Evolutionary conservation across 257 asterid genomes (phyloP).

Genomic region (Thymus quinquecostatus): DNA sequence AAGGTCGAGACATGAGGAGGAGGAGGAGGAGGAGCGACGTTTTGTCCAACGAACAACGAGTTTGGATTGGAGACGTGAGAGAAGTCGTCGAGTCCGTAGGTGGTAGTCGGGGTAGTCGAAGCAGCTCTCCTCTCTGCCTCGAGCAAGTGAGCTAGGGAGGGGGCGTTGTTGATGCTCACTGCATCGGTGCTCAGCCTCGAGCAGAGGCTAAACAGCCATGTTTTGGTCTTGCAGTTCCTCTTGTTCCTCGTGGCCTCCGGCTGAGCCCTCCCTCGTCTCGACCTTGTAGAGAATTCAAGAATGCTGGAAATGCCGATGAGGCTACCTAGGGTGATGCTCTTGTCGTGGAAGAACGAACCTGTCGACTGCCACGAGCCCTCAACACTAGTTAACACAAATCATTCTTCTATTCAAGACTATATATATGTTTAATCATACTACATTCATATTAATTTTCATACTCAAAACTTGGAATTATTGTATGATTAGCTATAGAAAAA

Average conservation of each 20-base stretch:
- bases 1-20: slow-evolving; percentile 30
- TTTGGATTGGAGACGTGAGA: slow-evolving; percentile 39
- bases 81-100: slow-evolving; percentile 51
- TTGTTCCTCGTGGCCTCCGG: slow-evolving; percentile 44
- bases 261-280: slow-evolving; percentile 48
- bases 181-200: slow-evolving; percentile 68
- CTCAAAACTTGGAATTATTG: too few species aligned
- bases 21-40: slow-evolving; percentile 59
- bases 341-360: slow-evolving; percentile 73
- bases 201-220: slow-evolving; percentile 67
- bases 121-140: slow-evolving; percentile 65
- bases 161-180: slow-evolving; percentile 47
- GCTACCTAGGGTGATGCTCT: slow-evolving; percentile 68
- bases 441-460: too few species aligned
- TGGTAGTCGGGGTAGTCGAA: not conserved
- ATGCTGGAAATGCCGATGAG: slow-evolving; percentile 72
- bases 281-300: slow-evolving; percentile 63
- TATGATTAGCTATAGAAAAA: not conserved
- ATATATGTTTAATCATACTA: too few species aligned
- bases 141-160: slow-evolving; percentile 73
- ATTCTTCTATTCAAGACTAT: not conserved
- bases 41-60: slow-evolving; percentile 47
- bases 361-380: slow-evolving; percentile 54
- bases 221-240: slow-evolving; percentile 52
- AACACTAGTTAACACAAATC: not conserved